Conservation (phyloP, 1,284 basidiomycete species). For the Sporisorium exsertum region DNA sequence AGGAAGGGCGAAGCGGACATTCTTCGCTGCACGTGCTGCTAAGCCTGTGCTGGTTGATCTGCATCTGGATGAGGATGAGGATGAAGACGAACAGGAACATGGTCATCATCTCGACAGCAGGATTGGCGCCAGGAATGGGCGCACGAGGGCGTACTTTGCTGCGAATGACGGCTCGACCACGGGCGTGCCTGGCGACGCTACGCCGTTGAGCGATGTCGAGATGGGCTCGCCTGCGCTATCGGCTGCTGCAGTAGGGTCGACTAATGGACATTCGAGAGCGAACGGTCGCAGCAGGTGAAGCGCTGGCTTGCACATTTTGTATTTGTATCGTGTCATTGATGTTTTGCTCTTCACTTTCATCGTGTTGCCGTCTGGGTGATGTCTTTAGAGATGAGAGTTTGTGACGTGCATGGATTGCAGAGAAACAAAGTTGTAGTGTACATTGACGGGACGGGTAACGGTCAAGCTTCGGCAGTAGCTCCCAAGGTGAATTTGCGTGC, state of each 20-base stretch:
- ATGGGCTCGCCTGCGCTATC: conserved; percentile 43
- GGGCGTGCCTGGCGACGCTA: conserved; percentile 31
- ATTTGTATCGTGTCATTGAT: conserved; percentile 27
- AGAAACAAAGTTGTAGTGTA: background rate
- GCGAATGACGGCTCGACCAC: background rate
- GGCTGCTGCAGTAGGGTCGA: conserved; percentile 9
- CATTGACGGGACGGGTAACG: background rate
- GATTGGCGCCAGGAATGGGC: conserved; percentile 4
- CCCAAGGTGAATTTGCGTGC: conserved; percentile 29
- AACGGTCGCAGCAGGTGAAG: conserved; percentile 24
- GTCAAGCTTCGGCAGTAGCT: conserved; percentile 17
- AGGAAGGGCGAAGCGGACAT: conserved; percentile 48
- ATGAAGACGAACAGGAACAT: conserved; percentile 24
- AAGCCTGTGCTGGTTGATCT: conserved; percentile 41
- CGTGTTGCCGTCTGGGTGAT: background rate
- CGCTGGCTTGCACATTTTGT: conserved; percentile 7
- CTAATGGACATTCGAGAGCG: conserved; percentile 17
- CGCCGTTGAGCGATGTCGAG: conserved; percentile 41
- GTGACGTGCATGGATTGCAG: no score
- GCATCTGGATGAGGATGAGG: conserved; percentile 33
- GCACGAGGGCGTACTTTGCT: conserved; percentile 7
- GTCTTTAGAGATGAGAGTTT: no score
- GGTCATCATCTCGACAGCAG: conserved; percentile 8
- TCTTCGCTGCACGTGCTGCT: conserved; percentile 50
- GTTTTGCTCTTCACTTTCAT: background rate